These are phyloP conservation scores for Blepharisma undulans DNA, from an alignment of 169 alveolate species.

Conservation along the genomic window DNA sequence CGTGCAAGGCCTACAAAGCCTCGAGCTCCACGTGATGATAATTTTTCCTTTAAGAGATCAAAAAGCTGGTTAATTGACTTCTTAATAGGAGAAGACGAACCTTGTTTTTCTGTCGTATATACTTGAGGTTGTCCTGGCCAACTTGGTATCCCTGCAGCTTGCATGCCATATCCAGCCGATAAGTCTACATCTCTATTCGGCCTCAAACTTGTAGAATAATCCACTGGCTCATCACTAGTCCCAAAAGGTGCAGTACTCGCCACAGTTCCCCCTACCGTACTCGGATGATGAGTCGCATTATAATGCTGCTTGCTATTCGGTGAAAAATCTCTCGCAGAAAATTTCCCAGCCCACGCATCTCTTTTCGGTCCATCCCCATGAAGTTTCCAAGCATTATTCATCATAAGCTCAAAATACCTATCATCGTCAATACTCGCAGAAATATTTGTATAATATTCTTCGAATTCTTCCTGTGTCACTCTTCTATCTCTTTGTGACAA, in stretches of 20 bases:
- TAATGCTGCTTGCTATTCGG: not conserved
- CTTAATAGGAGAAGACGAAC: not conserved
- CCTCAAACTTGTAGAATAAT: not conserved
- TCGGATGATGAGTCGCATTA: not conserved
- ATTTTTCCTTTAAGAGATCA: slow-evolving; percentile 44
- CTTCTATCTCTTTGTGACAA: slow-evolving; percentile 58
- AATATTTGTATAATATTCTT: slow-evolving; percentile 77
- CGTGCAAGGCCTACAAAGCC: slow-evolving; percentile 66
- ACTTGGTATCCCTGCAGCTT: slow-evolving; percentile 22
- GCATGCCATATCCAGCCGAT: not conserved
- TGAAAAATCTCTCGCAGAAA: not conserved
- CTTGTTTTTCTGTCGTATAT: not conserved
- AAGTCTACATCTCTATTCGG: not conserved
- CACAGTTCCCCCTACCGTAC: slow-evolving; percentile 16
- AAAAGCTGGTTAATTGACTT: slow-evolving; percentile 45
- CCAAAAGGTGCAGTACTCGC: slow-evolving; percentile 19
- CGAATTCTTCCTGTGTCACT: slow-evolving; percentile 79
- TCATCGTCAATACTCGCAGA: slow-evolving; percentile 81
- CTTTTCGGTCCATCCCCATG: not conserved
- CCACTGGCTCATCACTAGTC: slow-evolving; percentile 14
- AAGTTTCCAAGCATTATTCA: slow-evolving; percentile 76
- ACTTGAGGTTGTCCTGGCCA: not conserved
- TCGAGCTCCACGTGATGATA: slow-evolving; percentile 71
- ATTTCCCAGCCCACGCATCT: slow-evolving; percentile 35
- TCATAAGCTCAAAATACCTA: slow-evolving; percentile 74